A percentile compares a stretch with the other conserved stretches of the same genome.
Evolutionary conservation across 75 land plant species (phyloP).

Genomic region (Cupressus sempervirens): DNA sequence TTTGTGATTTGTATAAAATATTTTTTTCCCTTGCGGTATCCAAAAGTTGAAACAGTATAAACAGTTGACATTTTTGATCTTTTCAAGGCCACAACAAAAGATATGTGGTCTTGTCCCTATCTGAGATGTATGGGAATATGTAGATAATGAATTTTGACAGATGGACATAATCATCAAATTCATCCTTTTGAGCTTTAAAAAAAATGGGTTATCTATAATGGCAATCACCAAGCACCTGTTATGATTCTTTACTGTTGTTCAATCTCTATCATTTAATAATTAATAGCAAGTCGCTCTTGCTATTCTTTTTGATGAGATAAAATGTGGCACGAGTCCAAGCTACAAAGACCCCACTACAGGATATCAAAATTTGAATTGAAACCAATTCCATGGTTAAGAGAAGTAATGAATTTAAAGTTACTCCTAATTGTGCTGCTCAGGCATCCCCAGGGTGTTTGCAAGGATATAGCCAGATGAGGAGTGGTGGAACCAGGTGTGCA

Average conservation of each 20-base stretch:
- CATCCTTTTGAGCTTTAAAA: neutral
- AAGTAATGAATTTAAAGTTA: neutral
- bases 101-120: slow-evolving; percentile 7
- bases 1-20: slow-evolving; percentile 16
- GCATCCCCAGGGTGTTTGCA: neutral
- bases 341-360: neutral
- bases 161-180: neutral
- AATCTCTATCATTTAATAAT: neutral
- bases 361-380: neutral
- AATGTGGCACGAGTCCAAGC: neutral
- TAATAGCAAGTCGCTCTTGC: neutral
- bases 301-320: neutral
- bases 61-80: slow-evolving; percentile 12
- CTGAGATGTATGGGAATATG: slow-evolving; percentile 3
- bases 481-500: neutral
- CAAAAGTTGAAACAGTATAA: neutral
- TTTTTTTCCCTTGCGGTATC: slow-evolving; percentile 11
- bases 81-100: slow-evolving; percentile 13
- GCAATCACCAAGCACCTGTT: neutral
- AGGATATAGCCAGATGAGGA: neutral
- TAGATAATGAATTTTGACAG: slow-evolving; percentile 11
- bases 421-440: neutral
- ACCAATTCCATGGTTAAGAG: neutral
- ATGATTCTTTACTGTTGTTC: neutral
- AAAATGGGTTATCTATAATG: neutral